Percentiles rank a stretch among this genome's conserved stretches.
Evolutionary conservation across 2,329 filamentous ascomycete genomes (phyloP).

Genomic region (Pseudocercospora macadamiae): DNA sequence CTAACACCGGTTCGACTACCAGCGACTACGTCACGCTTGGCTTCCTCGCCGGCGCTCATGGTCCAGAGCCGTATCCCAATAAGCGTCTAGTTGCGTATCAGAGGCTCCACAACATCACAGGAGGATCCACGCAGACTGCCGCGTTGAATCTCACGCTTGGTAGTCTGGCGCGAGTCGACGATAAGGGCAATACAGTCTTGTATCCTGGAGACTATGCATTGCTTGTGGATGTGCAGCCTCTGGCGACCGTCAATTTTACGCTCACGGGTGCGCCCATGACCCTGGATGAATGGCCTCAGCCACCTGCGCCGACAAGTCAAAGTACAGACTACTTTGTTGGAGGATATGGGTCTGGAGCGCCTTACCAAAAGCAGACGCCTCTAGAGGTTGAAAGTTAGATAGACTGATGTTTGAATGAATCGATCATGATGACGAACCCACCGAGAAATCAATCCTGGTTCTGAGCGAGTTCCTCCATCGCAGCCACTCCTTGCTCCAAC

Average conservation of each 20-base stretch:
- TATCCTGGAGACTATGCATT: slow-evolving; percentile 59
- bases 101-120: slow-evolving; percentile 42
- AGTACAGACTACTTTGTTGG: slow-evolving; percentile 36
- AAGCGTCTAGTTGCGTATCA: slow-evolving; percentile 58
- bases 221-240: slow-evolving; percentile 49
- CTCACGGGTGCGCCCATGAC: slow-evolving; percentile 50
- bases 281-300: slow-evolving; percentile 46
- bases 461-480: slow-evolving; percentile 55
- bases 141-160: slow-evolving; percentile 52
- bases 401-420: too few species aligned
- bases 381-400: background rate
- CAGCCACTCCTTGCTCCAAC: slow-evolving; percentile 55
- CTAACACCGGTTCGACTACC: slow-evolving; percentile 50
- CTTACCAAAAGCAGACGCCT: slow-evolving; percentile 18
- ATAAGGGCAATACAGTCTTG: slow-evolving; percentile 54
- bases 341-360: slow-evolving; percentile 30
- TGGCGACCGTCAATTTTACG: slow-evolving; percentile 48
- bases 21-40: slow-evolving; percentile 59
- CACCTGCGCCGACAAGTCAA: slow-evolving; percentile 28
- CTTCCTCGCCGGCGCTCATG: slow-evolving; percentile 54
- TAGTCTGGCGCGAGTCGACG: slow-evolving; percentile 54
- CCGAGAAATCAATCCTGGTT: slow-evolving; percentile 55
- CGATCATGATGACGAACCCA: too few species aligned
- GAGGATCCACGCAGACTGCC: slow-evolving; percentile 33
- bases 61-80: slow-evolving; percentile 55